Evolutionary conservation across 2,329 filamentous ascomycete species (phyloP).

Genomic region (Monilinia fructicola): DNA sequence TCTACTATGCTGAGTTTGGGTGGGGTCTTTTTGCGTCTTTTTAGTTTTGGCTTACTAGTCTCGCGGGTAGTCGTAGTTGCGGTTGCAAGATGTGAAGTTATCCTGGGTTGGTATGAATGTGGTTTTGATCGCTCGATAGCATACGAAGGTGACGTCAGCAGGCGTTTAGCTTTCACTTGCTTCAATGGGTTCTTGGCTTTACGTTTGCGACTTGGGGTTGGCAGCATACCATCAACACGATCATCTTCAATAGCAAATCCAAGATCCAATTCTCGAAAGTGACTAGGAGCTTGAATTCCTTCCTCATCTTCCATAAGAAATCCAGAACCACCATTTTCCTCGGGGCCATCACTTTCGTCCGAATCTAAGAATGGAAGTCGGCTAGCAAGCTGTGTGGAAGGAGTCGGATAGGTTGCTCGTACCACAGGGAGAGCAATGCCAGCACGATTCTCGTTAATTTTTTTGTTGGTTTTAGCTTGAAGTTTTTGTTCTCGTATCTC

Average conservation of each 20-base stretch:
- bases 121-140: slow-evolving; percentile 11
- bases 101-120: slow-evolving; percentile 33
- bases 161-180: slow-evolving; percentile 26
- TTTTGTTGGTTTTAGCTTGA: slow-evolving; percentile 27
- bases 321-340: slow-evolving; percentile 24
- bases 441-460: slow-evolving; percentile 32
- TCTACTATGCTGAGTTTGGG: slow-evolving; percentile 62
- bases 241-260: slow-evolving; percentile 39
- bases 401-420: background rate
- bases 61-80: slow-evolving; percentile 3
- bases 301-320: slow-evolving; percentile 28
- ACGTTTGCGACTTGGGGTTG: slow-evolving; percentile 33
- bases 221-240: slow-evolving; percentile 41
- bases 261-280: slow-evolving; percentile 29
- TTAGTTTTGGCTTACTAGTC: slow-evolving; percentile 13
- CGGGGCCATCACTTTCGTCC: slow-evolving; percentile 34
- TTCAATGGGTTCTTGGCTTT: slow-evolving; percentile 13
- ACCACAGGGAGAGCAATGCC: slow-evolving; percentile 38
- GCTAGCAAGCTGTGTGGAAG: background rate
- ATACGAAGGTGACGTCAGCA: slow-evolving; percentile 24
- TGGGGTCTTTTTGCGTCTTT: slow-evolving; percentile 32
- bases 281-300: slow-evolving; percentile 22
- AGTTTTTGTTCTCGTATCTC: slow-evolving; percentile 33
- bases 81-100: slow-evolving; percentile 34
- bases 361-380: slow-evolving; percentile 26